Conservation (phyloP, 805 yeast genomes). For the Saccharomycopsis fibuligera region DNA sequence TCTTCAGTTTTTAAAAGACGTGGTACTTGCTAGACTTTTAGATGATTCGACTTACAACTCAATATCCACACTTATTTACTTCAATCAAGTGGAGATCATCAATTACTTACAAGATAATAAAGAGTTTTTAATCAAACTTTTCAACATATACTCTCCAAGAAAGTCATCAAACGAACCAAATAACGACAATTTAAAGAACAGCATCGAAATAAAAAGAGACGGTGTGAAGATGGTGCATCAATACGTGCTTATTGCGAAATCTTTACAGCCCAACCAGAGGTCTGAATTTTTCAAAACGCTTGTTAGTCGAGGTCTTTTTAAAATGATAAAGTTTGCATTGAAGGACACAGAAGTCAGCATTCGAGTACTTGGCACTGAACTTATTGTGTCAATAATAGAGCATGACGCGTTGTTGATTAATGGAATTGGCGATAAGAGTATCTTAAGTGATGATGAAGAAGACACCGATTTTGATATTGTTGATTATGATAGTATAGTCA, state of each 20-base stretch:
- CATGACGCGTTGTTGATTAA: conserved; percentile 64
- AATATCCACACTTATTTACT: conserved; percentile 58
- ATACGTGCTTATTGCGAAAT: conserved; percentile 67
- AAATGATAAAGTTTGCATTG: conserved; percentile 67
- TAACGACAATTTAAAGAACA: conserved; percentile 6
- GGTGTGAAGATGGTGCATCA: conserved; percentile 79
- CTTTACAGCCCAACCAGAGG: conserved; percentile 56
- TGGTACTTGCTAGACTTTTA: conserved; percentile 70
- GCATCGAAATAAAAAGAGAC: conserved; percentile 41
- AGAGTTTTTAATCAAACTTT: conserved; percentile 50
- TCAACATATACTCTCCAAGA: conserved; percentile 43
- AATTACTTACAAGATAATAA: conserved; percentile 46
- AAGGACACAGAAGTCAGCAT: conserved; percentile 41
- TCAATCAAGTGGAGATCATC: conserved; percentile 63
- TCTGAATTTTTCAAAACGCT: conserved; percentile 58
- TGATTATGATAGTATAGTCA: neutral
- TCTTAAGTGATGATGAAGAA: neutral
- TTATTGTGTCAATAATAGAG: conserved; percentile 74
- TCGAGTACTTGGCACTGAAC: conserved; percentile 70
- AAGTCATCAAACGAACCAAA: neutral
- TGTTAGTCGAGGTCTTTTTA: conserved; percentile 62
- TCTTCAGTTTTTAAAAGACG: conserved; percentile 78
- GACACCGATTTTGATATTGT: neutral
- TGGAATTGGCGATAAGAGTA: neutral
- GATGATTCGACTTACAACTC: conserved; percentile 75